These are phyloP conservation scores for Sclerotinia subarctica DNA, from an alignment of 2,329 filamentous ascomycete genomes.

Conservation along the genomic window DNA sequence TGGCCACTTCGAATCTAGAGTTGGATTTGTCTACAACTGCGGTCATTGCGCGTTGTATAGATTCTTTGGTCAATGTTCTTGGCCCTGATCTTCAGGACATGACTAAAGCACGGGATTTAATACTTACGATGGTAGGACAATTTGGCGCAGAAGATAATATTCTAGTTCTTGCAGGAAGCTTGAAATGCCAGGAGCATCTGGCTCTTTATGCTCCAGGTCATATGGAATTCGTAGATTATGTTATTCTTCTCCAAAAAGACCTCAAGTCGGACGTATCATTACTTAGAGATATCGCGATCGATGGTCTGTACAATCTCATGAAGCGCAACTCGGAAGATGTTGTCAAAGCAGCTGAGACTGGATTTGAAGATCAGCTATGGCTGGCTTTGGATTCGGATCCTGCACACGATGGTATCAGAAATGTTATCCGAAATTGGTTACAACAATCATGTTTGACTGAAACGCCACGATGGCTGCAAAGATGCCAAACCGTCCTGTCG, in stretches of 20 bases:
- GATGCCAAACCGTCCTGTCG: slow-evolving; percentile 83
- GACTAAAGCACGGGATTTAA: slow-evolving; percentile 85
- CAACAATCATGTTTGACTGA: slow-evolving; percentile 81
- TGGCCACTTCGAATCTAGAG: slow-evolving; percentile 86
- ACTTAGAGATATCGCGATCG: slow-evolving; percentile 76
- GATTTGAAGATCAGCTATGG: slow-evolving; percentile 90
- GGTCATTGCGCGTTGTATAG: slow-evolving; percentile 81
- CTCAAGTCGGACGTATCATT: slow-evolving; percentile 66
- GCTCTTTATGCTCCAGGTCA: slow-evolving; percentile 87
- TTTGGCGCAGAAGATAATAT: slow-evolving; percentile 74
- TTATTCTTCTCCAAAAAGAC: slow-evolving; percentile 75
- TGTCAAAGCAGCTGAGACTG: slow-evolving; percentile 67
- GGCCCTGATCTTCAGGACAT: slow-evolving; percentile 94
- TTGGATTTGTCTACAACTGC: slow-evolving; percentile 78
- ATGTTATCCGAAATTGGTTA: slow-evolving; percentile 89
- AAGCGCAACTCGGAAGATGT: slow-evolving; percentile 85
- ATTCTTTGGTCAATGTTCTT: slow-evolving; percentile 94
- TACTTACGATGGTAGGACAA: slow-evolving; percentile 79
- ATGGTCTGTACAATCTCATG: slow-evolving; percentile 93
- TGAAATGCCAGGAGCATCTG: slow-evolving; percentile 84
- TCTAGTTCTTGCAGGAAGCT: slow-evolving; percentile 69
- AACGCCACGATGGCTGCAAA: slow-evolving; percentile 80
- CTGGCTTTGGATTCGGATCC: slow-evolving; percentile 77
- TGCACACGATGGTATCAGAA: slow-evolving; percentile 74
- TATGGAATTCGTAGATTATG: slow-evolving; percentile 80